Conservation (phyloP, 441 rosid genomes). For the Gossypium schwendimanii region DNA sequence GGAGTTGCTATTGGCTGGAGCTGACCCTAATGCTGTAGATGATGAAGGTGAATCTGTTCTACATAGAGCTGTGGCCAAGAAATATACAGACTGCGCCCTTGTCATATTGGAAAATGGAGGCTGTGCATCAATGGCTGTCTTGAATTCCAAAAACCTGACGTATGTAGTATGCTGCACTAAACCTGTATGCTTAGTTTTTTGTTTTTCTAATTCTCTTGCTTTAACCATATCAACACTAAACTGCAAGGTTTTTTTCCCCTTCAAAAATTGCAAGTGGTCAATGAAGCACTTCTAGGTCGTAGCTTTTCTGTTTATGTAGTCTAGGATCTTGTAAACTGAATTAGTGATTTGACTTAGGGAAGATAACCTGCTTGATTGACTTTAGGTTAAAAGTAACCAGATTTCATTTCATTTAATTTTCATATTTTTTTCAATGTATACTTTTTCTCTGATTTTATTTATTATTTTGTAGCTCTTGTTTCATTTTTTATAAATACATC, state of each 20-base stretch:
- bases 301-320: neutral
- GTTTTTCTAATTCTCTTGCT: neutral
- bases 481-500: too few species aligned
- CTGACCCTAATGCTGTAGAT: conserved; percentile 99
- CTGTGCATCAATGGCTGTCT: conserved; percentile 72
- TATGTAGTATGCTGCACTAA: conserved; percentile 31
- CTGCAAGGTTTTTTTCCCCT: neutral
- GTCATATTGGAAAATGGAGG: conserved; percentile 92
- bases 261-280: neutral
- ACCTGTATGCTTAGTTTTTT: neutral
- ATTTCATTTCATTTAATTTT: neutral
- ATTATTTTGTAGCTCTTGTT: neutral
- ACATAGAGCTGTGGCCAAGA: conserved; percentile 85
- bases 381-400: neutral
- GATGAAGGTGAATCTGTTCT: conserved; percentile 98
- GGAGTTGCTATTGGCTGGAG: conserved; percentile 95
- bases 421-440: neutral
- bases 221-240: neutral
- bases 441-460: neutral
- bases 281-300: neutral
- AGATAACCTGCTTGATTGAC: neutral
- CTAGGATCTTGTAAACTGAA: neutral
- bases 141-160: conserved; percentile 78
- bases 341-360: neutral
- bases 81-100: conserved; percentile 88